Evolutionary conservation across 2,329 filamentous ascomycete genomes (phyloP).

Genomic region (Magnaporthiopsis rhizophila): DNA sequence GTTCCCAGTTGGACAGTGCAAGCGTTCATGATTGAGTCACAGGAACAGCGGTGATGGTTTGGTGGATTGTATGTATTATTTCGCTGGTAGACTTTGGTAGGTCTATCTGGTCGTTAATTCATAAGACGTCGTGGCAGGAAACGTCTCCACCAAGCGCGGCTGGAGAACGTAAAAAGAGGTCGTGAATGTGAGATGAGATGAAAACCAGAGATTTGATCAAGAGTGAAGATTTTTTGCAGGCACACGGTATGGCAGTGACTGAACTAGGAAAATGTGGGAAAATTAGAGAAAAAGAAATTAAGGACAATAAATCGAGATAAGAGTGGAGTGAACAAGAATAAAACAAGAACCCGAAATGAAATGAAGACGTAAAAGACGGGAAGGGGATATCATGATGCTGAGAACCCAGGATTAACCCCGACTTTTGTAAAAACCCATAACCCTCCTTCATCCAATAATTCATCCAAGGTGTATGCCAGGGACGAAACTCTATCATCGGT

Average conservation of each 20-base stretch:
- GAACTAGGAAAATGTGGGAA: neutral
- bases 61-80: neutral
- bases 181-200: too few relatives aligned
- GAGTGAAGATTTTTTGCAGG: neutral
- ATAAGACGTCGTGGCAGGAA: neutral
- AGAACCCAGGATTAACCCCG: conserved; percentile 19
- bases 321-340: neutral
- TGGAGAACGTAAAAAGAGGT: too few relatives aligned
- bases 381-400: neutral
- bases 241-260: neutral
- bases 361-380: neutral
- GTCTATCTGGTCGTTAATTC: neutral
- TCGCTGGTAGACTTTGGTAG: neutral
- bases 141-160: too few relatives aligned
- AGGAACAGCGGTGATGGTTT: too few relatives aligned
- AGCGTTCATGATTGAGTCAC: neutral
- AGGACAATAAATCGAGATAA: neutral
- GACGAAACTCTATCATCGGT: neutral
- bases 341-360: neutral
- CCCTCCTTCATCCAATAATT: neutral
- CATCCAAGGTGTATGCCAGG: neutral
- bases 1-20: neutral
- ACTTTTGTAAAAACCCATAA: neutral
- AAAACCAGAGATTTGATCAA: neutral
- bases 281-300: neutral